A percentile compares a stretch with the other conserved stretches of the same genome.
These are phyloP conservation scores for Ogataea hybrid DNA, from an alignment of 1,139 yeast genomes.

Conservation along the genomic window DNA sequence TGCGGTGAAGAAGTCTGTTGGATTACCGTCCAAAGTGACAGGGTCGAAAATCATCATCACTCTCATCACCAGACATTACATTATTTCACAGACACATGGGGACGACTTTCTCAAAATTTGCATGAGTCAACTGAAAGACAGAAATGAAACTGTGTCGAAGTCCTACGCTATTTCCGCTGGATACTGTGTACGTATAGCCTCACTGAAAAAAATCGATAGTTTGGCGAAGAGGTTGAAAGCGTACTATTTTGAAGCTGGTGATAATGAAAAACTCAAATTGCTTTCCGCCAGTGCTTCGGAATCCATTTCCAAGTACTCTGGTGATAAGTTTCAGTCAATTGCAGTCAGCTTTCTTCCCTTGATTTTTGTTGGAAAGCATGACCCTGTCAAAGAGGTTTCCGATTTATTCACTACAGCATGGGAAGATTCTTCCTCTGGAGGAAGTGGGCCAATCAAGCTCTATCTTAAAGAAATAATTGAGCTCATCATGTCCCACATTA, in stretches of 20 bases:
- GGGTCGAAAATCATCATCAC: conserved; percentile 76
- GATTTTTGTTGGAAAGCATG: conserved; percentile 76
- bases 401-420: conserved; percentile 63
- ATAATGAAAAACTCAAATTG: conserved; percentile 35
- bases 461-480: conserved; percentile 70
- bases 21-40: conserved; percentile 88
- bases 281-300: conserved; percentile 65
- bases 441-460: conserved; percentile 64
- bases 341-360: conserved; percentile 73
- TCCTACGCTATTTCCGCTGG: conserved; percentile 85
- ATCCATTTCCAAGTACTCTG: conserved; percentile 67
- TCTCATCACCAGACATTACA: conserved; percentile 57
- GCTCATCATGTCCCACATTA: conserved; percentile 48
- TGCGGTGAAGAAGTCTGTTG: conserved; percentile 69
- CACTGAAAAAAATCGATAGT: conserved; percentile 49
- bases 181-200: conserved; percentile 65
- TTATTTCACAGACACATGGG: conserved; percentile 56
- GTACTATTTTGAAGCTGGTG: conserved; percentile 60
- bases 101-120: conserved; percentile 60
- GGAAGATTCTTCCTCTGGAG: conserved; percentile 78
- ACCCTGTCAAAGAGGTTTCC: conserved; percentile 46
- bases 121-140: conserved; percentile 58
- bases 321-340: conserved; percentile 63
- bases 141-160: conserved; percentile 68
- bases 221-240: conserved; percentile 51